Conservation (phyloP, 192 early-diverging fungal species). For the Backusella mclennaniae region DNA sequence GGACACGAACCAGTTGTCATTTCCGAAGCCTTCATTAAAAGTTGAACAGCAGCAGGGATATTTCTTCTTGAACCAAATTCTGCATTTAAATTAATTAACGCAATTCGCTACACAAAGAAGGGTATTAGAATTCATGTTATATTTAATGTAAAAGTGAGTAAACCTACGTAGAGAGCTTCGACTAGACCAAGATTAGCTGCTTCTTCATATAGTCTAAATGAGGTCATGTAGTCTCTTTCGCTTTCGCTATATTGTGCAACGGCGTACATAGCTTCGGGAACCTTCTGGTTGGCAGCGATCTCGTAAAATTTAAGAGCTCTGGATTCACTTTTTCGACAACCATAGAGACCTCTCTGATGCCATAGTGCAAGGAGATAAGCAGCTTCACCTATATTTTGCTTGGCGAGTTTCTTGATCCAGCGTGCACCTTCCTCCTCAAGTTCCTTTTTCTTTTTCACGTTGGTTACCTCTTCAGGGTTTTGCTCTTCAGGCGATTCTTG, state of each 20-base stretch:
- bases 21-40: conserved; percentile 72
- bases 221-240: conserved; percentile 57
- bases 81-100: conserved; percentile 73
- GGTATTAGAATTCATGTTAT: neutral
- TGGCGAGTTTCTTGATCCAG: conserved; percentile 68
- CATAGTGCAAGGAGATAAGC: conserved; percentile 68
- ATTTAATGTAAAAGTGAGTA: conserved; percentile 1
- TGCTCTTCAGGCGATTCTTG: conserved; percentile 11
- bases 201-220: conserved; percentile 44
- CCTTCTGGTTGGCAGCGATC: conserved; percentile 62
- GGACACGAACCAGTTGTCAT: conserved; percentile 73
- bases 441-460: conserved; percentile 9
- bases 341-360: conserved; percentile 60
- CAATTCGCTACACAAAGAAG: conserved; percentile 60
- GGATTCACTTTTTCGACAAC: conserved; percentile 34
- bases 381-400: conserved; percentile 67
- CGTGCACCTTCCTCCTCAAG: conserved; percentile 60
- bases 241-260: conserved; percentile 57
- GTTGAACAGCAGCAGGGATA: conserved; percentile 74
- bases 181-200: conserved; percentile 66
- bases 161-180: conserved; percentile 57
- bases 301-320: conserved; percentile 64
- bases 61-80: conserved; percentile 64
- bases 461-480: neutral
- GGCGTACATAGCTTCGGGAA: conserved; percentile 62